A percentile compares a stretch with the other conserved stretches of the same genome.
These are phyloP conservation scores for Fusarium abutilonis DNA, from an alignment of 2,329 filamentous ascomycete genomes.

Conservation along the genomic window DNA sequence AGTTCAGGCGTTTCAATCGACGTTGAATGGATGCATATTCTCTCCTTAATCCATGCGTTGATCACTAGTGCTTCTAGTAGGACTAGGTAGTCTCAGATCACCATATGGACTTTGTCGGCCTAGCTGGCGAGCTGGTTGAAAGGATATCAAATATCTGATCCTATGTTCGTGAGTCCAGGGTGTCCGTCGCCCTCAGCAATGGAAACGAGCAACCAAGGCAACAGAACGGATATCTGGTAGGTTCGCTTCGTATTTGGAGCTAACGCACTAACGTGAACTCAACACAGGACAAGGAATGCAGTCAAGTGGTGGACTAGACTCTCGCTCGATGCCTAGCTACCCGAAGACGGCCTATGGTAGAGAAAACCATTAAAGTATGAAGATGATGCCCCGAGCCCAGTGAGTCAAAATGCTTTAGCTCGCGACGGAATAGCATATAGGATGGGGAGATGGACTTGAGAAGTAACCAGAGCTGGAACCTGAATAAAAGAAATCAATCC, in stretches of 20 bases:
- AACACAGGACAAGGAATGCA: conserved; percentile 15
- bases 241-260: background rate
- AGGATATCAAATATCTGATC: background rate
- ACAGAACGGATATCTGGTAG: background rate
- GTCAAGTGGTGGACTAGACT: background rate
- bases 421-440: background rate
- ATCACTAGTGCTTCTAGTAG: background rate
- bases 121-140: background rate
- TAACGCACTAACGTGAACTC: background rate
- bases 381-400: background rate
- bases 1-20: background rate
- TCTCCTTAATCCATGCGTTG: background rate
- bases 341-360: background rate
- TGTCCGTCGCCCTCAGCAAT: background rate
- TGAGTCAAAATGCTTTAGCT: background rate
- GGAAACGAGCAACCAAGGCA: conserved; percentile 5
- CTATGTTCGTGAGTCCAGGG: background rate
- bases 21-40: background rate
- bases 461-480: background rate
- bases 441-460: background rate
- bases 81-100: background rate
- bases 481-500: background rate
- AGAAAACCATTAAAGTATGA: background rate
- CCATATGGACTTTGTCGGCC: background rate
- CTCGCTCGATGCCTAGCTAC: background rate